Evolutionary conservation across 208 protist species (phyloP), one percentile per base, ranked within the genome.

Genomic region (Crithidia acanthocephali): DNA sequence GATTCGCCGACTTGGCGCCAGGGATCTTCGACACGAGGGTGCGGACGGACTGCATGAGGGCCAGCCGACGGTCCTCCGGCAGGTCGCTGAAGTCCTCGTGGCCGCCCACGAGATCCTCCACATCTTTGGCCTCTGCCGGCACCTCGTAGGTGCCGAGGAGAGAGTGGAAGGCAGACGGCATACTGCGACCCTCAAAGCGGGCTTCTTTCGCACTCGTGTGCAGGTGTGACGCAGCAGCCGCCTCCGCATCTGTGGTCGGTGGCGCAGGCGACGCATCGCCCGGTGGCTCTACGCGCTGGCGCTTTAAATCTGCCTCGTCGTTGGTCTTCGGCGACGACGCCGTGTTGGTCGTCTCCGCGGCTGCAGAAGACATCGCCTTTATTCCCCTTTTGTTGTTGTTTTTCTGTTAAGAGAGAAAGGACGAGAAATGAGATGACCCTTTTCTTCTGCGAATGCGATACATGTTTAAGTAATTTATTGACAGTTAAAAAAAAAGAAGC

Each of bases 21-120:
- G 52, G 44, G 2, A 75, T 78, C 48, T 80, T 83, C 62, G 69
- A 68, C 25, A 79, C 68, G 33, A 96, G 68, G 2, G 72, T 83
- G 42, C 73, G 75, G 42, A 96, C 89, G 18, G 92, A 87, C 44
- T 85, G 75, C 82, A 88, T 44, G 44, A 96, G 74, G 16, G 87
- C 92, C 35, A 79, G 42, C 22, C 80, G 88, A 6, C 92, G 88
- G 7, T 76, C 85, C 56, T 66, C 51, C 1, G 92, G 82, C 9
- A 96, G 76, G 59, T 96, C 89, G 27, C 68, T 77, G 75, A 90
- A 96, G 82, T 95, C 92, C 50, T 88, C 87, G 72, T 96, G 56
- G 55, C 84, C 55, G n/a, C 58, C 48, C 15, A 91, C 80, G 51
- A 95, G 77, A 10, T 96, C 92, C 60, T 96, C 92, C 10, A 96